Evolutionary conservation across 352 stramenopile species (phyloP).

Genomic region (Lagenidium giganteum): DNA sequence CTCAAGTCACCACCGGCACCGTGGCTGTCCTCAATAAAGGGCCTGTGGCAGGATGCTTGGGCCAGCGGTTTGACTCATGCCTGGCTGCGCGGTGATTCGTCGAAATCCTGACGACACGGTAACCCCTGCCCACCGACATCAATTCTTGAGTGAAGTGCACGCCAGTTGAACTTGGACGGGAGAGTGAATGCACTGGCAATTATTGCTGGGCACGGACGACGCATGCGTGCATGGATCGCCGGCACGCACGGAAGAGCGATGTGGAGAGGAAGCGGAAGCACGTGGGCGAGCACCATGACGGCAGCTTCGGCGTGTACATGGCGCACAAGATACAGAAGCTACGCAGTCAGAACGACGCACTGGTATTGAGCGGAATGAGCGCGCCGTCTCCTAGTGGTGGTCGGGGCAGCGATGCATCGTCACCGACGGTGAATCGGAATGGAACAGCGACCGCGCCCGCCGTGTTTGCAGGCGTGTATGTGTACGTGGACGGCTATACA

Average conservation of each 20-base stretch:
- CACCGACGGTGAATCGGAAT: not conserved
- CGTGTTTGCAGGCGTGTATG: constrained; percentile 76
- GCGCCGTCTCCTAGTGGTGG: not conserved
- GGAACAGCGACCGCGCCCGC: not conserved
- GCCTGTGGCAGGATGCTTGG: too few species aligned
- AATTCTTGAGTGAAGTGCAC: too few species aligned
- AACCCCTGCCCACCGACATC: too few species aligned
- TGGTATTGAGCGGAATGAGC: constrained; percentile 8
- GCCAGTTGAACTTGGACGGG: too few species aligned
- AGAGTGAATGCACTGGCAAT: too few species aligned
- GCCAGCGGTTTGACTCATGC: too few species aligned
- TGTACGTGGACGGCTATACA: constrained; percentile 88
- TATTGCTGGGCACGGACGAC: too few species aligned
- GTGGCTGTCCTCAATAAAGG: too few species aligned
- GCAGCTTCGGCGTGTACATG: constrained; percentile 89
- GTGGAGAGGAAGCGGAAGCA: constrained; percentile 26
- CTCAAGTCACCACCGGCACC: too few species aligned
- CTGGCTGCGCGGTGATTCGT: too few species aligned
- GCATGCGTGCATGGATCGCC: too few species aligned
- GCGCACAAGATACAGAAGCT: constrained; percentile 90
- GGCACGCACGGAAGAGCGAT: constrained; percentile 7
- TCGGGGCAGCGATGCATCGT: not conserved
- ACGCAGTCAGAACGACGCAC: constrained; percentile 51
- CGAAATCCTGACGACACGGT: too few species aligned
- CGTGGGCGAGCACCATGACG: constrained; percentile 83